These are phyloP conservation scores for Capronia americana DNA, from an alignment of 2,329 filamentous ascomycete genomes.

Conservation along the genomic window DNA sequence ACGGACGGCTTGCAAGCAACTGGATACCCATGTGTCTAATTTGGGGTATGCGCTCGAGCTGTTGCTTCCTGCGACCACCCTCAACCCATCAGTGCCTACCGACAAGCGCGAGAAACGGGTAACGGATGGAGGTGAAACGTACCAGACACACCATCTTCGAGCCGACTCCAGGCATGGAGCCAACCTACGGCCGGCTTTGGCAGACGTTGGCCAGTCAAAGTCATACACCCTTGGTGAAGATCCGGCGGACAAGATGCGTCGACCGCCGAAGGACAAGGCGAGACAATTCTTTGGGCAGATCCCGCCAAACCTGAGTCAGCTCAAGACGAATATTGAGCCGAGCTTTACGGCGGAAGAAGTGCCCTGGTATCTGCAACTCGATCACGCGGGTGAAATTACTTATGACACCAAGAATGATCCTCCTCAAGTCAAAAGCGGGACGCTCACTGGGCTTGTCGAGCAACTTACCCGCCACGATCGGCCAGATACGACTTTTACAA, in stretches of 20 bases:
- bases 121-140: slow-evolving; percentile 47
- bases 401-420: slow-evolving; percentile 83
- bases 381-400: slow-evolving; percentile 85
- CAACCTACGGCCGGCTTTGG: slow-evolving; percentile 47
- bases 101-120: slow-evolving; percentile 56
- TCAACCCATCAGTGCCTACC: slow-evolving; percentile 57
- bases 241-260: slow-evolving; percentile 47
- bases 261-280: slow-evolving; percentile 51
- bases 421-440: slow-evolving; percentile 84
- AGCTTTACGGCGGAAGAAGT: slow-evolving; percentile 70
- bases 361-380: slow-evolving; percentile 82
- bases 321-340: slow-evolving; percentile 29
- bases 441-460: slow-evolving; percentile 85
- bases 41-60: slow-evolving; percentile 87
- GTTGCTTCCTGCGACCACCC: slow-evolving; percentile 78
- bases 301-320: slow-evolving; percentile 45
- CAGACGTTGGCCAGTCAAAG: slow-evolving; percentile 53
- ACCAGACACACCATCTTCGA: slow-evolving; percentile 65
- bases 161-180: slow-evolving; percentile 43
- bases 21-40: slow-evolving; percentile 86
- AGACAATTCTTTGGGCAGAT: slow-evolving; percentile 57
- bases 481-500: slow-evolving; percentile 93
- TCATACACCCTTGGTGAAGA: slow-evolving; percentile 49
- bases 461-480: slow-evolving; percentile 96
- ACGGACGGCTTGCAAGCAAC: slow-evolving; percentile 74